A percentile compares a stretch with the other conserved stretches of the same genome.
Conservation (phyloP, 257 asterid genomes). For the Ajuga chamaepitys region DNA sequence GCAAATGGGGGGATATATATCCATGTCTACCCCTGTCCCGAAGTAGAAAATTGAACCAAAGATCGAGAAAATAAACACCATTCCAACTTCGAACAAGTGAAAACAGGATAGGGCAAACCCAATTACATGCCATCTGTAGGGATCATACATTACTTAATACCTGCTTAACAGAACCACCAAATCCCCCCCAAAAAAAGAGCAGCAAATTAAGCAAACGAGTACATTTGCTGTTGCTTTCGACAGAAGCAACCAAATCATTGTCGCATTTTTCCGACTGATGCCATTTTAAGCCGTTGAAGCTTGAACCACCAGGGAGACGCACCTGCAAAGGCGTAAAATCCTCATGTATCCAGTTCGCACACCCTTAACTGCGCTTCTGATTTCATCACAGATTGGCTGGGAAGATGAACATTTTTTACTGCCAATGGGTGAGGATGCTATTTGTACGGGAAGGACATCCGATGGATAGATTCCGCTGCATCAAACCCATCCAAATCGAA, state of each 20-base stretch:
- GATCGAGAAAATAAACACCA: too few species aligned
- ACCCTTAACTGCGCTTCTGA: conserved; percentile 34
- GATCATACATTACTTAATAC: too few species aligned
- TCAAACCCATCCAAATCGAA: conserved; percentile 17
- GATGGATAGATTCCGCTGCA: conserved; percentile 82
- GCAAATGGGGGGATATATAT: too few species aligned
- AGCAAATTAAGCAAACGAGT: conserved; percentile 16
- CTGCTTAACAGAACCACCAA: too few species aligned
- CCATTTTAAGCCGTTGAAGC: conserved; percentile 20
- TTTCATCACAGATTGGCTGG: conserved; percentile 26
- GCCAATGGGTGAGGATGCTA: conserved; percentile 16
- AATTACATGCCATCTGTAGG: too few species aligned
- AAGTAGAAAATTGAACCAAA: too few species aligned
- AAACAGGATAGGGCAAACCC: too few species aligned
- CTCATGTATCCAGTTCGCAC: conserved; percentile 59
- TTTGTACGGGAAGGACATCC: conserved; percentile 49
- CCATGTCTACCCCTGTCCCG: too few species aligned
- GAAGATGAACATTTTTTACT: conserved; percentile 9
- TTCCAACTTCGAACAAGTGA: too few species aligned
- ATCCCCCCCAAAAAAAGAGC: too few species aligned
- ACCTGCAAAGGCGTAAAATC: conserved; percentile 49
- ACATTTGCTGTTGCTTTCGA: conserved; percentile 9
- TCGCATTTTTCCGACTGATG: not conserved
- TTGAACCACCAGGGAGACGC: conserved; percentile 43
- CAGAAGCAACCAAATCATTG: not conserved